Percentiles rank a stretch among this genome's conserved stretches.
These are phyloP conservation scores for Rhypophila decipiens DNA, from an alignment of 495 filamentous ascomycete genomes.

Conservation along the genomic window DNA sequence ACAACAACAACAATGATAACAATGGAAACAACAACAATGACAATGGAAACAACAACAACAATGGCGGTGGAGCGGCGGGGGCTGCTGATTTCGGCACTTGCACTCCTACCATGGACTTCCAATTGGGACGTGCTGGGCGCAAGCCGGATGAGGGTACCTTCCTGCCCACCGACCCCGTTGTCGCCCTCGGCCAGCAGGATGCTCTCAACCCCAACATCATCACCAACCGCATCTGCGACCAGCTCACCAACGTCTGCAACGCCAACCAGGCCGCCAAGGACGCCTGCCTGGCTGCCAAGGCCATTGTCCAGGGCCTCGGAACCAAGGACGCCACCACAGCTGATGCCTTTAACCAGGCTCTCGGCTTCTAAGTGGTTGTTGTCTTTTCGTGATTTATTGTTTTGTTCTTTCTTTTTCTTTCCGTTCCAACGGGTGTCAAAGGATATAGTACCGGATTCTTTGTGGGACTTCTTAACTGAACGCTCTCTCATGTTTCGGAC, in stretches of 20 bases:
- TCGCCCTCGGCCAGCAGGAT: constrained; percentile 46
- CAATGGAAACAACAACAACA: constrained; percentile 7
- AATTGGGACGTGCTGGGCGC: constrained; percentile 43
- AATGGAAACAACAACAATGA: constrained; percentile 38
- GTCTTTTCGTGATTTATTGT: too few species aligned
- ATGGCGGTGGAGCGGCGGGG: constrained; percentile 8
- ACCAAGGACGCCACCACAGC: constrained; percentile 37
- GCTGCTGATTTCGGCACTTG: constrained; percentile 49
- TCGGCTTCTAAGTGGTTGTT: constrained; percentile 27
- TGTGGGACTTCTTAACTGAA: too few species aligned
- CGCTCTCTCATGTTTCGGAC: too few species aligned
- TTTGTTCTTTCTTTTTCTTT: too few species aligned
- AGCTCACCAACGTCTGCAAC: constrained; percentile 47
- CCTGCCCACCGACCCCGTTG: constrained; percentile 46
- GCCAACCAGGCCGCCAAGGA: constrained; percentile 45
- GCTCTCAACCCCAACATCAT: constrained; percentile 56
- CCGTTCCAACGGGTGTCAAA: too few species aligned
- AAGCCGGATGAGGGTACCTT: constrained; percentile 49
- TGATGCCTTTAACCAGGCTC: constrained; percentile 34
- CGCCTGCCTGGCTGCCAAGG: constrained; percentile 35
- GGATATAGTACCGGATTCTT: too few species aligned
- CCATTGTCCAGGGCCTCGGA: constrained; percentile 25
- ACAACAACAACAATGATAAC: constrained; percentile 14
- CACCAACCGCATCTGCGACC: constrained; percentile 54
- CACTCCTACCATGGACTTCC: constrained; percentile 51